phyloP scores from a whole-genome alignment of 179 eudicot species.

The Beta corolliflora region DNA sequence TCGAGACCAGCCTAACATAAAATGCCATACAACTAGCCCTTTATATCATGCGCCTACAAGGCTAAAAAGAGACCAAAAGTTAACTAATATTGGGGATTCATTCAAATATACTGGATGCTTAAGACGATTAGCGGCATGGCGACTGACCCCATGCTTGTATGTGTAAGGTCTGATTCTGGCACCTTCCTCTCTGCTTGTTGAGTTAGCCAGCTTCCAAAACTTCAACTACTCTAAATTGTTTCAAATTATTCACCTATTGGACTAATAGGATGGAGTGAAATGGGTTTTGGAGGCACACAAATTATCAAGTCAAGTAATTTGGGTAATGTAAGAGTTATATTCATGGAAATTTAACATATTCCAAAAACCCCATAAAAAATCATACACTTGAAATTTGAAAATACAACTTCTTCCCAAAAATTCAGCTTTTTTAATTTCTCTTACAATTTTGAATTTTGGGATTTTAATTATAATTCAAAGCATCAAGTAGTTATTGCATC shows the following conservation, averaged over 20 bases:
- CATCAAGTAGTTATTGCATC: not conserved
- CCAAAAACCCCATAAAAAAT: not conserved
- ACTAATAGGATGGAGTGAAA: not conserved
- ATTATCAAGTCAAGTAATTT: not conserved
- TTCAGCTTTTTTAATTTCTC: not conserved
- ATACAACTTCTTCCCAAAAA: conserved; percentile 4
- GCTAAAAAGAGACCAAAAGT: not conserved
- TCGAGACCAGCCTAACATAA: not conserved
- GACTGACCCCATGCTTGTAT: not conserved
- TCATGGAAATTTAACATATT: not conserved
- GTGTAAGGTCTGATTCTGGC: not conserved
- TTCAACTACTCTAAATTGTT: not conserved
- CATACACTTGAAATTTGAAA: not conserved
- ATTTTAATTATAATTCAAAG: not conserved
- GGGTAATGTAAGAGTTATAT: not conserved
- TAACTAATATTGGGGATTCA: not conserved
- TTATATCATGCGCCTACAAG: not conserved
- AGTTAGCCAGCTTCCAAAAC: not conserved
- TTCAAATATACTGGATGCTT: not conserved
- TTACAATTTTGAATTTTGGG: not conserved
- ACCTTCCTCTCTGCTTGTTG: not conserved
- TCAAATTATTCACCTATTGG: not conserved
- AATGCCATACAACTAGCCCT: not conserved
- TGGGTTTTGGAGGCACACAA: no score
- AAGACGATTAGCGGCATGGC: not conserved